phyloP scores from a whole-genome alignment of 140 eudicot species.

The Cichorium intybus region DNA sequence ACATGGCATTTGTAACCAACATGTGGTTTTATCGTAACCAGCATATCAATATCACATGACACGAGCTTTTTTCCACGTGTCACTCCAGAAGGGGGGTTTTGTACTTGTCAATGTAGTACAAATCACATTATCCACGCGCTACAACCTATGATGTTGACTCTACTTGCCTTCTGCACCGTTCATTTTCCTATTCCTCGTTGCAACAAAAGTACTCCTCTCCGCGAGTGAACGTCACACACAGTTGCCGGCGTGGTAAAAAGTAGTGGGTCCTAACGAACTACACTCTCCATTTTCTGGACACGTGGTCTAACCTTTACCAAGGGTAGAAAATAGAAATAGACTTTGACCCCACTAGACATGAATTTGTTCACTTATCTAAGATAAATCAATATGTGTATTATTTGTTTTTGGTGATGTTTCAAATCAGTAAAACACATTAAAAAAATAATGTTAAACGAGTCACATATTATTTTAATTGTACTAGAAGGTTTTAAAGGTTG shows the following conservation, averaged over 20 bases:
- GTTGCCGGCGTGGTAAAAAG: too few species aligned
- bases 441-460: too few species aligned
- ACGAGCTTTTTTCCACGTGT: neutral
- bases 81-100: neutral
- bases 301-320: neutral
- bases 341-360: neutral
- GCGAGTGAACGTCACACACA: too few species aligned
- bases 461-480: too few species aligned
- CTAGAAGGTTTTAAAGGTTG: too few species aligned
- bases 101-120: neutral
- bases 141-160: neutral
- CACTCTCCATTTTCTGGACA: neutral
- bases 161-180: neutral
- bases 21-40: neutral
- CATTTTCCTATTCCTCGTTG: too few species aligned
- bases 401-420: too few species aligned
- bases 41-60: neutral
- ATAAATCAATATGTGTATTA: too few species aligned
- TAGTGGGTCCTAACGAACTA: too few species aligned
- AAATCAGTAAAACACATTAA: too few species aligned
- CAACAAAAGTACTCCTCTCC: too few species aligned
- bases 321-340: neutral
- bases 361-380: too few species aligned
- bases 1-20: neutral
- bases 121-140: conserved; percentile 6